Evolutionary conservation across 2,329 filamentous ascomycete genomes (phyloP), one percentile per base, ranked within the genome.

Genomic region (Macroventuria anomochaeta): DNA sequence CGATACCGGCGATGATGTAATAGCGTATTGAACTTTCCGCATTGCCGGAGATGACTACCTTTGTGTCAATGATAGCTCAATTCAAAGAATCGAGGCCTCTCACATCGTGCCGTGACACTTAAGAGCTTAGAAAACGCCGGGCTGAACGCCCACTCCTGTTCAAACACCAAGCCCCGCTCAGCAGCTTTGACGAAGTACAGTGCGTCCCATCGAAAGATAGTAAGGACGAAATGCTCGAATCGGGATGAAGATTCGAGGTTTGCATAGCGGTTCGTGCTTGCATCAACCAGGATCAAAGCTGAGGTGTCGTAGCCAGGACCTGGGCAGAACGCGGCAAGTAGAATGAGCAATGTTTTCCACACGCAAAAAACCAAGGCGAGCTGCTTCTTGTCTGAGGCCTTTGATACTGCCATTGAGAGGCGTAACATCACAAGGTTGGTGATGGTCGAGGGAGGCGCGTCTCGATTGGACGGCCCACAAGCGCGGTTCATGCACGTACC

Each of bases 71-170:
- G 44, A 43, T 32, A 44, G 39, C 28, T 39, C 46, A 28, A 42
- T 46, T 15, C n/a, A 15, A n/a, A 37, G 37, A 32, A 47, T 31
- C 37, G 42, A 44, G 21, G 15, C 25, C 41, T 68, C 76, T 67
- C 74, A 80, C 79, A 70, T 68, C 70, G 71, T 46, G 69, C 69
- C 59, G 54, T 75, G 76, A 51, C 67, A 61, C 73, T 67, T 10
- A 84, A 67, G 7, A 82, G 46, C 52, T 69, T 74, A 10, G 82
- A 78, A 55, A 83, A 82, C 8, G 79, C 77, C 75, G 81, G 83
- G 31, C 87, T 88, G 76, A 93, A 95, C 0, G 90, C 91, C 90
- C 90, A 95, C 74, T 93, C 89, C 75, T 95, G 91, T 76, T 96
- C 91, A 70, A 85, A 89, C 10, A 87, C 49, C 63, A 91, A 87